Base-by-base conservation (phyloP, 2,329 filamentous ascomycete genomes). In the Arthrinium puccinioides region DNA sequence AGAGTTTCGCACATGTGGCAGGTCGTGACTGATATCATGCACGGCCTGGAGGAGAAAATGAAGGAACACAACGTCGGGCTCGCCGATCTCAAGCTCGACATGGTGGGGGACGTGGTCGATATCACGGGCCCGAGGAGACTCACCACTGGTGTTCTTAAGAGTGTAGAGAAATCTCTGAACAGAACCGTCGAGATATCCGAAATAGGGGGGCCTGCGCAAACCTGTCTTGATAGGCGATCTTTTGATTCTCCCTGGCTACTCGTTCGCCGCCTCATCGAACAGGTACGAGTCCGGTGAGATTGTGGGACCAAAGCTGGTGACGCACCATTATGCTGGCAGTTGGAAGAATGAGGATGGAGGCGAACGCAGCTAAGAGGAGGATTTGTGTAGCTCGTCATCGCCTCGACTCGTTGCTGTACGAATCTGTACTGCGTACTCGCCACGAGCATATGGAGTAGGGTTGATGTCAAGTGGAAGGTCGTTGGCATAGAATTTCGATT, bases 291-390 rank as follows among this genome's bases (percentile, higher is more conserved):
- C 43, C 18, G 21, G 24, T 9, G 32, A 44, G 1, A 15, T 13
- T 9, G n/a, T 47, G 9, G 37, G 36, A 4, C 39, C 40, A 4
- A 21, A 36, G 5, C 37, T 51, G 32, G 46, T 50, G 19, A 47
- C 21, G 15, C 47, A 51, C 27, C 44, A 50, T 21, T 48, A 49
- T 32, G 41, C 45, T 15, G 45, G 47, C 5, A 37, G 28, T 13
- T 49, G 45, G 47, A 49, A 48, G 42, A 49, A 49, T 23, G 32
- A 40, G 10, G 18, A 44, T n/a, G 45, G 45, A 4, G 47, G 47
- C 24, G 46, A 51, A n/a, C n/a, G n/a, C n/a, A n/a, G n/a, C n/a
- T n/a, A 23, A 21, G 40, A 11, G n/a, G n/a, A n/a, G n/a, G n/a
- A n/a, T n/a, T n/a, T n/a, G n/a, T n/a, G n/a, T n/a, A n/a, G n/a